Base-by-base conservation (phyloP, 176 grass and related monocot genomes). In the Microstegium vimineum region DNA sequence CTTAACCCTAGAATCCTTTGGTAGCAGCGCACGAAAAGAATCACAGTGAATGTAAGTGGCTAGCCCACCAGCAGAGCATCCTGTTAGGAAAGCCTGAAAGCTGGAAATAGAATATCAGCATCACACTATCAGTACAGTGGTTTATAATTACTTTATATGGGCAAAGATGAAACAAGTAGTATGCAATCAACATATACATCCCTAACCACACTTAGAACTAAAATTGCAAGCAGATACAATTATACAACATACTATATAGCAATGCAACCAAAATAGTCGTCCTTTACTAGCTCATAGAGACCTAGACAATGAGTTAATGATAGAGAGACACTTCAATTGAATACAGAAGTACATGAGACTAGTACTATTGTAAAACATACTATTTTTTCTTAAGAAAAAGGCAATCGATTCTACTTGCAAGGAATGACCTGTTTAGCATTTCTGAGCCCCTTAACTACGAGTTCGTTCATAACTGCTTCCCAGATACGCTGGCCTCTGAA, bases 31-130 rank as follows among this genome's bases (percentile, higher is more conserved):
- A 85, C 62, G 79, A 27, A 94, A 93, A 82, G 87, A 75, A 89
- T 98, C 95, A 84, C 92, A 98, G 86, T 94, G 88, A 83, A 98
- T 89, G 51, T 81, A 84, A 42, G 92, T 94, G 64, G 95, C 92
- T 82, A 98, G 74, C 32, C 95, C 95, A 76, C 95, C 92, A 89
- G 92, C 95, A 89, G 95, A 98, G 57, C 95, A 93, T 72, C 95
- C 92, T 40, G 92, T 92, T 66, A 94, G 78, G 75, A 98, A 82
- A 80, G 95, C 95, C 95, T 98, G 85, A 75, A 97, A 74, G 57
- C 71, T 85, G 85, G 72, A 82, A 86, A 71, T 23, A 86, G 36
- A 83, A 86, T 81, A 82, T 71, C 82, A 73, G 84, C 73, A 66
- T 85, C 51, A 56, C 74, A 69, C 51, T 62, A 89, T 87, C 57